phyloP scores from a whole-genome alignment of 306 rosid species.

The Ceratonia siliqua region DNA sequence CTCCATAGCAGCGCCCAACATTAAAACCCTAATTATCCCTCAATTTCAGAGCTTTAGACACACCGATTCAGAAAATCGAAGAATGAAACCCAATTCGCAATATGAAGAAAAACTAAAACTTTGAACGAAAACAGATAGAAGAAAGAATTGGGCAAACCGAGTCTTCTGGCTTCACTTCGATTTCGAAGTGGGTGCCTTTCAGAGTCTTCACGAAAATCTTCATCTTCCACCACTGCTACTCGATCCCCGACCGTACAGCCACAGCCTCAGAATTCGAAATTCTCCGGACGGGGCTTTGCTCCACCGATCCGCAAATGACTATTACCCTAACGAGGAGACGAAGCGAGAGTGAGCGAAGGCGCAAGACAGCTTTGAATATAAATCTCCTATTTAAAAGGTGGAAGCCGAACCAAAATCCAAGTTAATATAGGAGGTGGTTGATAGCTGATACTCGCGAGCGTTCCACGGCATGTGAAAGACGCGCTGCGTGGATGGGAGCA shows the following conservation, averaged over 20 bases:
- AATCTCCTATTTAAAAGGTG: slow-evolving; percentile 2
- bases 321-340: slow-evolving; percentile 32
- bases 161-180: slow-evolving; percentile 74
- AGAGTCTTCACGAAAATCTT: slow-evolving; percentile 90
- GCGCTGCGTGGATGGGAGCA: not conserved
- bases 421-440: slow-evolving; percentile 5
- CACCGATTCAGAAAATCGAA: not conserved
- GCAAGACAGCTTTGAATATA: slow-evolving; percentile 15
- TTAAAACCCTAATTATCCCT: slow-evolving; percentile 52
- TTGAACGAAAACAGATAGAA: not conserved
- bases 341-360: slow-evolving; percentile 36
- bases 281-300: slow-evolving; percentile 31
- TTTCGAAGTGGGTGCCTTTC: slow-evolving; percentile 86
- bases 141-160: slow-evolving; percentile 46
- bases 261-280: slow-evolving; percentile 35
- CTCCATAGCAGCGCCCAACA: too few species aligned
- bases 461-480: fast-evolving
- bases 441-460: slow-evolving; percentile 3
- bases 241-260: slow-evolving; percentile 39
- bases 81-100: not conserved
- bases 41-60: not conserved
- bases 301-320: slow-evolving; percentile 42
- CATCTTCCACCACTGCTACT: slow-evolving; percentile 48
- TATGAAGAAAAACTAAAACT: not conserved
- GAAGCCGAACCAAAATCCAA: slow-evolving; percentile 36